These are phyloP conservation scores for Trametes hirsuta DNA, from an alignment of 1,284 basidiomycete species.

Conservation along the genomic window DNA sequence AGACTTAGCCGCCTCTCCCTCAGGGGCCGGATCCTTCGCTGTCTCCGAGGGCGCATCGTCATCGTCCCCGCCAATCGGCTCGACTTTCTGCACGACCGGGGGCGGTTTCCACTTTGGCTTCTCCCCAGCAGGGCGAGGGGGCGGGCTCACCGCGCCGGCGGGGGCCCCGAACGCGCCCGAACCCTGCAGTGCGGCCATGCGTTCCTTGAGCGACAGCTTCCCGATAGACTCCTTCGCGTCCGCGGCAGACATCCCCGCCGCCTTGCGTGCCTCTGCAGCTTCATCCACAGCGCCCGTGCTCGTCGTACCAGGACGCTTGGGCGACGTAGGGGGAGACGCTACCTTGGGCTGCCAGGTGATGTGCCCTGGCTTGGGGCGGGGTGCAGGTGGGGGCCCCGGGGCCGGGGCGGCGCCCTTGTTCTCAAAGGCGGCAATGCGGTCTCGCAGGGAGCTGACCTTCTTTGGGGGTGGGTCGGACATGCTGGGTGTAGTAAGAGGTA, in stretches of 20 bases:
- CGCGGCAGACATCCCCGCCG: slow-evolving; percentile 70
- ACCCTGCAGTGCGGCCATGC: slow-evolving; percentile 90
- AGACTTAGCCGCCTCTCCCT: slow-evolving; percentile 23
- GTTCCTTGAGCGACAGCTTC: slow-evolving; percentile 81
- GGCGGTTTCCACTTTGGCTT: slow-evolving; percentile 86
- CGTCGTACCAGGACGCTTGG: slow-evolving; percentile 29
- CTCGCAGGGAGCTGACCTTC: slow-evolving; percentile 76
- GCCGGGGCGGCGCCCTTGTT: slow-evolving; percentile 50
- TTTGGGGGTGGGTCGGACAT: slow-evolving; percentile 56
- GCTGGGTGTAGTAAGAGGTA: background rate
- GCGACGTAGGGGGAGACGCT: slow-evolving; percentile 55
- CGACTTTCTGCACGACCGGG: slow-evolving; percentile 47
- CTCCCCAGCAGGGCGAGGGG: slow-evolving; percentile 65
- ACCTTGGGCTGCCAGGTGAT: slow-evolving; percentile 69
- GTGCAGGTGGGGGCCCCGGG: slow-evolving; percentile 52
- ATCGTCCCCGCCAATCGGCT: slow-evolving; percentile 40
- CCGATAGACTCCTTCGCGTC: slow-evolving; percentile 85
- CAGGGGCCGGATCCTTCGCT: slow-evolving; percentile 42
- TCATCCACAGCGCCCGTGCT: slow-evolving; percentile 17
- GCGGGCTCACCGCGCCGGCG: slow-evolving; percentile 42
- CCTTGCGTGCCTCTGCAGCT: slow-evolving; percentile 30
- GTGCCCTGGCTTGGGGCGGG: slow-evolving; percentile 71
- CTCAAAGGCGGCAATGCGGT: slow-evolving; percentile 85
- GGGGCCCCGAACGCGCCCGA: slow-evolving; percentile 73
- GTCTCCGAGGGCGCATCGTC: slow-evolving; percentile 42